phyloP scores from a whole-genome alignment of 1,284 basidiomycete genomes.

The Bjerkandera adusta region DNA sequence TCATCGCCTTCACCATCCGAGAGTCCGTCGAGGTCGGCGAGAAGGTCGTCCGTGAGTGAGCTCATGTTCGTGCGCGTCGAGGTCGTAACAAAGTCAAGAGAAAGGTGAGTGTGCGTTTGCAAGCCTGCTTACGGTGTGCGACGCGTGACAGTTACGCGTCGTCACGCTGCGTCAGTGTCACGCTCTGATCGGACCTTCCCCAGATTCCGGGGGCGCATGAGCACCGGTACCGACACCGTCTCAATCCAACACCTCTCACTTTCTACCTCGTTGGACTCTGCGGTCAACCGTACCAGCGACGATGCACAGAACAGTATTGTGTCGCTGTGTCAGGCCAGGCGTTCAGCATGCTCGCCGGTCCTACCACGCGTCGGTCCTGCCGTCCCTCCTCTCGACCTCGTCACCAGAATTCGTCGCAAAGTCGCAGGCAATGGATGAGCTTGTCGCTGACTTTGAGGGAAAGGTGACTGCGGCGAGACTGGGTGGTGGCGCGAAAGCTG shows the following conservation, averaged over 20 bases:
- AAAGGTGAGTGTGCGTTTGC: constrained; percentile 3
- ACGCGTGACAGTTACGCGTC: constrained; percentile 8
- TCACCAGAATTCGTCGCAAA: constrained; percentile 71
- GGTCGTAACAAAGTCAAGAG: background rate
- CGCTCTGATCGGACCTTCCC: constrained; percentile 15
- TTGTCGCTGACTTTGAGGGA: constrained; percentile 61
- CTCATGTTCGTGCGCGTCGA: constrained; percentile 45
- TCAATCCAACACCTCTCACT: background rate
- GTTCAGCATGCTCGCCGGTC: constrained; percentile 16
- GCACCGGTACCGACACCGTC: background rate
- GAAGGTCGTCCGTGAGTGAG: constrained; percentile 81
- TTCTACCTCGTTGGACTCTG: background rate
- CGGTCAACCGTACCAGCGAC: background rate
- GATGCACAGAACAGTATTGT: constrained; percentile 6
- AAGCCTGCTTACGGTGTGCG: no score
- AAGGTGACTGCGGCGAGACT: constrained; percentile 56
- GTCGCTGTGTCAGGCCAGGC: constrained; percentile 11
- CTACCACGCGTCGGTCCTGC: constrained; percentile 73
- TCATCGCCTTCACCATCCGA: constrained; percentile 62
- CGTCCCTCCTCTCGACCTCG: constrained; percentile 63
- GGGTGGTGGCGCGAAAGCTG: constrained; percentile 69
- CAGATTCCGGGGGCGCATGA: constrained; percentile 7
- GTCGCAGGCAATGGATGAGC: constrained; percentile 62
- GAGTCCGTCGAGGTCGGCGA: constrained; percentile 82
- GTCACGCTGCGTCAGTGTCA: background rate